A percentile compares a stretch with the other conserved stretches of the same genome.
These are phyloP conservation scores for Eutrema yunnanense DNA, from an alignment of 345 rosid species.

Conservation along the genomic window DNA sequence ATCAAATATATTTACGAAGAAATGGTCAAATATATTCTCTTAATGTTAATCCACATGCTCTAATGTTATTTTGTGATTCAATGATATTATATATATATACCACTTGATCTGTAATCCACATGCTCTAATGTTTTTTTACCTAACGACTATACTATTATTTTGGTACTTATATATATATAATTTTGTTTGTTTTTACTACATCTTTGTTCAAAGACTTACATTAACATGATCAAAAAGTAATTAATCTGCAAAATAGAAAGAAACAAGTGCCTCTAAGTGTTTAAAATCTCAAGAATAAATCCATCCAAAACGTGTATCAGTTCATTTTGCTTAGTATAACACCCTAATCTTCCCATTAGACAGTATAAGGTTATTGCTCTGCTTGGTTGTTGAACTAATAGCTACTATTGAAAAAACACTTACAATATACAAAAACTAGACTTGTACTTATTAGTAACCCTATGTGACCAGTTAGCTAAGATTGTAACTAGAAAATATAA, in stretches of 20 bases:
- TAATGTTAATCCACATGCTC: background rate
- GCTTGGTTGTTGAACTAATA: slow-evolving; percentile 6
- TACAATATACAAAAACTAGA: background rate
- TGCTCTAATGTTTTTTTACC: too few relatives aligned
- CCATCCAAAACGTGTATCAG: background rate
- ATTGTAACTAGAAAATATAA: background rate
- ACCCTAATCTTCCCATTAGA: background rate
- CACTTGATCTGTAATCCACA: background rate
- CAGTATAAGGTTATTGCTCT: background rate
- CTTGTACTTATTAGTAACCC: too few relatives aligned
- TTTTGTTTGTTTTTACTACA: background rate
- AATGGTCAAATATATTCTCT: too few relatives aligned
- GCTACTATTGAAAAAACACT: background rate
- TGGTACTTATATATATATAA: background rate
- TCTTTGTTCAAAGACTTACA: background rate
- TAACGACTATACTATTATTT: background rate
- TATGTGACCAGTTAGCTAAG: background rate
- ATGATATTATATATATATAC: background rate
- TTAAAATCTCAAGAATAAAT: background rate
- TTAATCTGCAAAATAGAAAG: background rate
- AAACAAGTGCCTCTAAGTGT: background rate
- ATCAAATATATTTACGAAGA: too few relatives aligned
- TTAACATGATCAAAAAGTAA: background rate
- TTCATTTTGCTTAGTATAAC: background rate
- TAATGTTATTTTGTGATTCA: background rate